These are phyloP conservation scores for Fusarium sulawesiense DNA, from an alignment of 2,329 filamentous ascomycete genomes.

Conservation along the genomic window DNA sequence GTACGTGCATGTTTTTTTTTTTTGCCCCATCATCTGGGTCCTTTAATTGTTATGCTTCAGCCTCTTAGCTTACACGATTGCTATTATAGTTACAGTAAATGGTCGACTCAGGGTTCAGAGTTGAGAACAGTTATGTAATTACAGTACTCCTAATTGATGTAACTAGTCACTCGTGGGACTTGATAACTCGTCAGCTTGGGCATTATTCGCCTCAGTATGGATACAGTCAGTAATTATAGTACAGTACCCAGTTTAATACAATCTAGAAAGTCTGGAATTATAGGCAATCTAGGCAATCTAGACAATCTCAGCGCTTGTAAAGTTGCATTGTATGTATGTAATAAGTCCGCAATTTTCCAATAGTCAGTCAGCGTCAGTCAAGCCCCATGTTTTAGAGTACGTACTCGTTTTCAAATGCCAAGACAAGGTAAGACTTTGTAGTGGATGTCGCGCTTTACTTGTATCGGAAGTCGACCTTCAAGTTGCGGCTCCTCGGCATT, in stretches of 20 bases:
- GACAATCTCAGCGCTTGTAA: background rate
- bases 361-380: background rate
- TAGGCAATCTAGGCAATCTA: background rate
- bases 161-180: slow-evolving; percentile 5
- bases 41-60: slow-evolving; percentile 8
- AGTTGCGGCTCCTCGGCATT: slow-evolving; percentile 36
- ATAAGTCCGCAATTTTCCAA: background rate
- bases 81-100: slow-evolving; percentile 8
- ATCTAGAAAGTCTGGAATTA: background rate
- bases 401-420: background rate
- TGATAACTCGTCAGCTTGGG: slow-evolving; percentile 9
- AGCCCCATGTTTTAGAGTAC: background rate
- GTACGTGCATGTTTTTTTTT: background rate
- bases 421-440: slow-evolving; percentile 20
- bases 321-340: background rate
- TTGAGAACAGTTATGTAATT: background rate
- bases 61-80: slow-evolving; percentile 38
- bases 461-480: slow-evolving; percentile 40
- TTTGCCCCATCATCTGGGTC: slow-evolving; percentile 9
- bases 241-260: background rate
- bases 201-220: slow-evolving; percentile 2
- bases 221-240: background rate
- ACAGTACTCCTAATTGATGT: background rate
- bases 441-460: slow-evolving; percentile 36
- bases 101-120: slow-evolving; percentile 15